Base-by-base conservation (phyloP, 2,329 filamentous ascomycete species). In the Fusarium sp. region DNA sequence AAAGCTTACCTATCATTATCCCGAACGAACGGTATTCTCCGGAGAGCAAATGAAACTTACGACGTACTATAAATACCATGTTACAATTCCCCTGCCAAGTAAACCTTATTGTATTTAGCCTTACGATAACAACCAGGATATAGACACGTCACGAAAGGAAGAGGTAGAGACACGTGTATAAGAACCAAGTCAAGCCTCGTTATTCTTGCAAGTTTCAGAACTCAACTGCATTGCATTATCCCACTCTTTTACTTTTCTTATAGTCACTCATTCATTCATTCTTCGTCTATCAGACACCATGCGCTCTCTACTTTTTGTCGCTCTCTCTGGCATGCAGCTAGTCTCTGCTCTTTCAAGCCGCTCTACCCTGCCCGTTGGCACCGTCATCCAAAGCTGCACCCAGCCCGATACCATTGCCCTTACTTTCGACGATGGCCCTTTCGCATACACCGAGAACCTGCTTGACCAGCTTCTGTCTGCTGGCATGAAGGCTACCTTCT, bases 401-500 rank as follows among this genome's bases (percentile, higher is more conserved):
- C 18, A 37, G 18, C 18, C 34, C 18, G 34, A 37, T 11, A 37
- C 34, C 5, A 37, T 37, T 5, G 34, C 34, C 34, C 34, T 37
- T 10, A 37, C 34, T 10, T 37, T 37, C 10, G 34, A 37, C 18
- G 34, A 37, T 37, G 34, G 34, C 34, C 34, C 34, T 11, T 37
- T 37, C 55, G 56, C 51, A 5, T 81, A 77, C 61, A 83, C 82
- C 12, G 57, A 69, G 2, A 54, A 60, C 11, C 69, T 83, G 7
- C 78, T 84, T 11, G 68, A 78, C 47, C 66, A 61, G 12, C 74
- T 79, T 16, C 63, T 68, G 8, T 59, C 55, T 1, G 67, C 71
- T 20, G 66, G 69, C 12, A 55, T 75, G 14, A 74, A 71, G 53
- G 78, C 77, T 3, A 79, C 78, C 23, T 78, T 76, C 41, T 72